Evolutionary conservation across 768 basidiomycete genomes (phyloP), one percentile per base, ranked within the genome.

Genomic region (Jaapia argillacea): DNA sequence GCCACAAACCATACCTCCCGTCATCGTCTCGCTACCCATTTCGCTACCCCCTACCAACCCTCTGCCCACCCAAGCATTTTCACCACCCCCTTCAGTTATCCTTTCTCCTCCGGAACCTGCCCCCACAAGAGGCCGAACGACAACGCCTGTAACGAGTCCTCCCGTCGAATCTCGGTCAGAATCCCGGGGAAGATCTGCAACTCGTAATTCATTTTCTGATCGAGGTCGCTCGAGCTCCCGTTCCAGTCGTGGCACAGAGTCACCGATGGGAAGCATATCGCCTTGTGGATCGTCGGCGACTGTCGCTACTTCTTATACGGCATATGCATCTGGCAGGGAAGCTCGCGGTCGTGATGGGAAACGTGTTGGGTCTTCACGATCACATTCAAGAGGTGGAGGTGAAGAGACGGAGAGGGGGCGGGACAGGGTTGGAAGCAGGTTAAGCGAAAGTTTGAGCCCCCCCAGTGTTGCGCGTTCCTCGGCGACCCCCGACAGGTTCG

Each of bases 141-240:
- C 24, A 57, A 42, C 5, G 63, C 55, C 42, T 50, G 50, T 36
- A 51, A 51, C 40, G 60, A 57, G 24, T 53, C 54, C 27, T 55
- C 59, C 37, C 53, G 53, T 24, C 51, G 52, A 20, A 54, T 39
- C 26, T 51, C 48, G 37, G n/a, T 36, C 57, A 0, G 51, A 55
- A 43, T 55, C 57, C 24, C 70, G 80, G 12, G 79, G 80, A 2
- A 66, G 79, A 18, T 77, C 77, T 33, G 63, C 63, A 40, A 68
- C 75, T 16, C 70, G 77, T 28, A 71, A 70, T 4, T 65, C 76
- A 13, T 74, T 77, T 23, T 67, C 73, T 22, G 62, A 70, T 36
- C 74, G 72, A 41, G 77, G 77, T 27, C 57, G 57, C 22, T 69
- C 69, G 18, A 59, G 59, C 24, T 66, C 64, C 33, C 60, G 57